Percentiles rank a stretch among this genome's conserved stretches.
Evolutionary conservation across 2,329 filamentous ascomycete species (phyloP).

Genomic region (Fonsecaea pugnacius): DNA sequence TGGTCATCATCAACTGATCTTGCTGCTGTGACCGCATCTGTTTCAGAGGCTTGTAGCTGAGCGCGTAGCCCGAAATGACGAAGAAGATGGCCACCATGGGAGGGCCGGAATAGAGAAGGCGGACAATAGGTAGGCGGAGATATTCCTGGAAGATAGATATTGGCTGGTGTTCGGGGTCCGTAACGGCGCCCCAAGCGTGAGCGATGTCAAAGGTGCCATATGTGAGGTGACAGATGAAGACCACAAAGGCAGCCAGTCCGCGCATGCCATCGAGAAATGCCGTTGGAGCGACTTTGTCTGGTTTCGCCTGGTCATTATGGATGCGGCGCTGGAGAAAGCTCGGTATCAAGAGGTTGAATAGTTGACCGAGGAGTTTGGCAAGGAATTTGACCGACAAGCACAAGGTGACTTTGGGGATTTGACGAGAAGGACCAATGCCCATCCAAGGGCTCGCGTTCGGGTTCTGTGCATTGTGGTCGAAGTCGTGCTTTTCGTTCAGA

Average conservation of each 20-base stretch:
- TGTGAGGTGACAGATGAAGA: conserved; percentile 34
- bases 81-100: conserved; percentile 52
- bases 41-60: conserved; percentile 50
- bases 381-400: conserved; percentile 22
- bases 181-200: conserved; percentile 33
- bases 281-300: conserved; percentile 23
- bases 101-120: conserved; percentile 35
- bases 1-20: conserved; percentile 46
- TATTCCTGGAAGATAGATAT: conserved; percentile 19
- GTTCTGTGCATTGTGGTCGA: conserved; percentile 10
- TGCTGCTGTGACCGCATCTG: conserved; percentile 43
- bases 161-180: conserved; percentile 18
- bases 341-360: conserved; percentile 22
- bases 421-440: background rate
- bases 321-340: conserved; percentile 26
- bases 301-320: conserved; percentile 10
- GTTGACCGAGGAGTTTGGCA: conserved; percentile 11
- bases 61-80: conserved; percentile 55
- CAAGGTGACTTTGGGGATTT: conserved; percentile 12
- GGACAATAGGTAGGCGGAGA: conserved; percentile 32
- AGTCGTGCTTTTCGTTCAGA: conserved; percentile 23
- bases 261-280: conserved; percentile 47
- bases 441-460: background rate
- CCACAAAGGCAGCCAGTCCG: conserved; percentile 46
- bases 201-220: conserved; percentile 34